phyloP scores from a whole-genome alignment of 2,329 filamentous ascomycete genomes.

The Ambrosiella cleistominuta region DNA sequence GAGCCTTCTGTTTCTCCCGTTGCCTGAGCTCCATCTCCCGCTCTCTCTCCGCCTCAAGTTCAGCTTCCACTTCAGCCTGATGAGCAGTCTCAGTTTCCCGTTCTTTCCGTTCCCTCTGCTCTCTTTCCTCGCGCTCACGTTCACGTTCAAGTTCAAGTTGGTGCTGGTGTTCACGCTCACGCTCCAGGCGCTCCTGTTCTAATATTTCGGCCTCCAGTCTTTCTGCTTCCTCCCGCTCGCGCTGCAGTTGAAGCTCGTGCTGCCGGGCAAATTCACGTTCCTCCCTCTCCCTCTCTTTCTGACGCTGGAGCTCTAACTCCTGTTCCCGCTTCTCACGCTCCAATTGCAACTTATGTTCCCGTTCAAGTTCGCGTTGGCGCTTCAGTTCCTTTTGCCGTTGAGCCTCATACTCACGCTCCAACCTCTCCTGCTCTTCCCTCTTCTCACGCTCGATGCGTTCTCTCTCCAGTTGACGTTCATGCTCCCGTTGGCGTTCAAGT shows the following conservation, averaged over 20 bases:
- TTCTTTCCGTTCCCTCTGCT: neutral
- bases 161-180: neutral
- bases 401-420: neutral
- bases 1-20: slow-evolving; percentile 3
- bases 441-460: neutral
- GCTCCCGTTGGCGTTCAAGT: slow-evolving; percentile 4
- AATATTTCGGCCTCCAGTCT: neutral
- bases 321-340: slow-evolving; percentile 13
- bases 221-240: neutral
- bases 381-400: neutral
- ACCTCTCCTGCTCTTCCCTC: neutral
- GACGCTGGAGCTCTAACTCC: slow-evolving; percentile 14
- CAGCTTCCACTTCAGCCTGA: neutral
- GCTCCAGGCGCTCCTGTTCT: neutral
- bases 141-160: neutral
- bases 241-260: slow-evolving; percentile 1
- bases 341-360: slow-evolving; percentile 4
- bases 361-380: neutral
- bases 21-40: neutral
- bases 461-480: slow-evolving; percentile 1
- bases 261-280: neutral
- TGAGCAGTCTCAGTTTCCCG: neutral
- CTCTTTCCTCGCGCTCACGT: slow-evolving; percentile 1
- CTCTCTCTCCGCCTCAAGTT: slow-evolving; percentile 6
- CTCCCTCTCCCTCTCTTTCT: slow-evolving; percentile 15